Conservation (phyloP, 495 filamentous ascomycete species). For the Penicillium psychrofluorescens region DNA sequence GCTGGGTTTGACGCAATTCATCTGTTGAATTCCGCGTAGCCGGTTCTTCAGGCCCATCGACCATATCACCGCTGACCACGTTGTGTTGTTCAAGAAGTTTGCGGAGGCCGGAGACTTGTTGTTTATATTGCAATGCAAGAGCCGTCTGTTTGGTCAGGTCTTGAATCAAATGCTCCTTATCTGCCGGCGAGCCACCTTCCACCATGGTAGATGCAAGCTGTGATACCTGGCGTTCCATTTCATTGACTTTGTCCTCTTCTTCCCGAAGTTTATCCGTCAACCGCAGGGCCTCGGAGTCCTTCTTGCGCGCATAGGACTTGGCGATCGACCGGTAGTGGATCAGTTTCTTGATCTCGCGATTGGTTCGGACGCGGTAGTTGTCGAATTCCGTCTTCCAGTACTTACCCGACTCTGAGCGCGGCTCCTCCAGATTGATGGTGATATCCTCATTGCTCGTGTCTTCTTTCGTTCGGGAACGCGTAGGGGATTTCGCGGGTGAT, state of each 20-base stretch:
- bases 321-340: constrained; percentile 75
- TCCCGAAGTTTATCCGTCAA: constrained; percentile 65
- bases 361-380: constrained; percentile 71
- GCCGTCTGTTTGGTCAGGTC: constrained; percentile 61
- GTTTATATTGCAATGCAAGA: constrained; percentile 59
- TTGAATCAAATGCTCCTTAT: constrained; percentile 43
- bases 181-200: constrained; percentile 34
- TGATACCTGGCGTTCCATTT: constrained; percentile 50
- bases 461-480: constrained; percentile 5
- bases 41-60: constrained; percentile 35
- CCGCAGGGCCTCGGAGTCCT: constrained; percentile 71
- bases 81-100: constrained; percentile 43
- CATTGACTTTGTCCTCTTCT: constrained; percentile 47
- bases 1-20: constrained; percentile 32
- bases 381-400: constrained; percentile 94
- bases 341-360: constrained; percentile 68
- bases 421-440: constrained; percentile 71
- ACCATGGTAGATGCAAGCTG: constrained; percentile 52
- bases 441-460: constrained; percentile 42
- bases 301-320: constrained; percentile 83
- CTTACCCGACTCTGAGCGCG: constrained; percentile 75
- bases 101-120: constrained; percentile 55
- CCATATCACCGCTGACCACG: constrained; percentile 33
- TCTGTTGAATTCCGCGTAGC: constrained; percentile 30
- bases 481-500: constrained; percentile 5